These are phyloP conservation scores for Fusarium secorum DNA, from an alignment of 2,329 filamentous ascomycete species.

Conservation along the genomic window DNA sequence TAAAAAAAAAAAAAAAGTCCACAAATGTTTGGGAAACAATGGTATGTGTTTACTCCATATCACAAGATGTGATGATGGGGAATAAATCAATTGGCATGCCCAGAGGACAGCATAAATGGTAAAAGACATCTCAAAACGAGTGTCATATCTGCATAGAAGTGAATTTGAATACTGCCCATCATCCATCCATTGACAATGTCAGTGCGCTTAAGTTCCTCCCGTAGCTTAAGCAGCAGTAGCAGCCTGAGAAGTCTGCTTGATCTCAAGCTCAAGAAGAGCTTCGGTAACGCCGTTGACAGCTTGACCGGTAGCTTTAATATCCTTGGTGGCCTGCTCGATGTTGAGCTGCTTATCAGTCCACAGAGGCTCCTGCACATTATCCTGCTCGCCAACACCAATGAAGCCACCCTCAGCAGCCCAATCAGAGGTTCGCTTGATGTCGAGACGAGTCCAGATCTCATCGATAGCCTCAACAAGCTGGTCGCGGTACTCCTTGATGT, in stretches of 20 bases:
- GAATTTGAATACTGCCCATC: slow-evolving; percentile 25
- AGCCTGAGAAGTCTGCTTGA: slow-evolving; percentile 44
- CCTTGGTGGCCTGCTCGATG: slow-evolving; percentile 70
- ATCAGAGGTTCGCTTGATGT: slow-evolving; percentile 90
- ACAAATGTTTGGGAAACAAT: background rate
- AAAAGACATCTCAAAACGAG: slow-evolving; percentile 32
- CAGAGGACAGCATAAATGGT: slow-evolving; percentile 17
- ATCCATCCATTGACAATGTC: slow-evolving; percentile 6
- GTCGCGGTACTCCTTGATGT: slow-evolving; percentile 83
- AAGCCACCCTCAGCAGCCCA: slow-evolving; percentile 94
- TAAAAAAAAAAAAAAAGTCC: background rate
- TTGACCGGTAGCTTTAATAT: slow-evolving; percentile 61
- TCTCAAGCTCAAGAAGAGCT: slow-evolving; percentile 65
- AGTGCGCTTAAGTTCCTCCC: background rate
- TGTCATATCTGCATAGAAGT: slow-evolving; percentile 28
- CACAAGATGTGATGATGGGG: slow-evolving; percentile 4
- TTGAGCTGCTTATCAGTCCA: slow-evolving; percentile 93
- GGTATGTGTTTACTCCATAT: slow-evolving; percentile 6
- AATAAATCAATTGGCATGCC: slow-evolving; percentile 36
- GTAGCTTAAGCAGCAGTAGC: slow-evolving; percentile 40
- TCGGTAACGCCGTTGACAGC: slow-evolving; percentile 59
- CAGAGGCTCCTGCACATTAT: slow-evolving; percentile 71
- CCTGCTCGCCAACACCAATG: slow-evolving; percentile 85
- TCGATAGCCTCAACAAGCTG: slow-evolving; percentile 86
- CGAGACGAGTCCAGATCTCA: slow-evolving; percentile 85